Percentiles rank a stretch among this genome's conserved stretches.
Evolutionary conservation across 768 basidiomycete species (phyloP).

Genomic region (Tricholoma terreum): DNA sequence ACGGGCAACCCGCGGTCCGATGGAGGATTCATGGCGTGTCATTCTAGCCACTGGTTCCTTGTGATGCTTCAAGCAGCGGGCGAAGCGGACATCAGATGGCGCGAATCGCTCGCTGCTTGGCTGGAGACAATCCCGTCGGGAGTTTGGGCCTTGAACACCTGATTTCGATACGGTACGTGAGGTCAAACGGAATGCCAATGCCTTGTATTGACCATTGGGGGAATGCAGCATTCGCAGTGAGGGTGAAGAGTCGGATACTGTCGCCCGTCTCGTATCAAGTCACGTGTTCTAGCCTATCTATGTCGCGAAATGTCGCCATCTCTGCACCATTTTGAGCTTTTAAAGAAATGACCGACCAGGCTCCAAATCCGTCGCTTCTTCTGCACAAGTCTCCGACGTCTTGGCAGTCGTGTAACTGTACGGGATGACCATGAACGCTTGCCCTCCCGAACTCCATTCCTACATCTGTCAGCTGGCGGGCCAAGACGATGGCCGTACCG

Average conservation of each 20-base stretch:
- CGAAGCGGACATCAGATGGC: neutral
- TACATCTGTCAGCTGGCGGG: conserved; percentile 44
- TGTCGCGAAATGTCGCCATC: conserved; percentile 25
- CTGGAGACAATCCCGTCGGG: neutral
- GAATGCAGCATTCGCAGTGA: neutral
- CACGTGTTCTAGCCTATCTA: conserved; percentile 5
- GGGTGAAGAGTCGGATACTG: neutral
- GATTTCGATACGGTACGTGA: neutral
- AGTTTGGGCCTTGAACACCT: too few species aligned
- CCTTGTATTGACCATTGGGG: too few species aligned
- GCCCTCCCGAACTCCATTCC: conserved; percentile 43
- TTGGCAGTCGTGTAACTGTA: neutral
- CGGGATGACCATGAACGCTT: conserved; percentile 28
- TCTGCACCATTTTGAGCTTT: conserved; percentile 14
- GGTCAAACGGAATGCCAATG: neutral
- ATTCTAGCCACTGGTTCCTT: too few species aligned
- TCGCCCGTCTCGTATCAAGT: too few species aligned
- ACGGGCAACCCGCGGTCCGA: neutral
- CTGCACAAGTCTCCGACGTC: neutral
- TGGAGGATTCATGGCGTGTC: too few species aligned
- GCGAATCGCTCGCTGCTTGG: neutral
- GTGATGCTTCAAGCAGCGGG: too few species aligned
- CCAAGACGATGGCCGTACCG: conserved; percentile 35
- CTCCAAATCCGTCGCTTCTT: neutral
- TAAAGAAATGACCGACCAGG: neutral